phyloP scores from a whole-genome alignment of 2,329 filamentous ascomycete species.

The Colletotrichum sp. region DNA sequence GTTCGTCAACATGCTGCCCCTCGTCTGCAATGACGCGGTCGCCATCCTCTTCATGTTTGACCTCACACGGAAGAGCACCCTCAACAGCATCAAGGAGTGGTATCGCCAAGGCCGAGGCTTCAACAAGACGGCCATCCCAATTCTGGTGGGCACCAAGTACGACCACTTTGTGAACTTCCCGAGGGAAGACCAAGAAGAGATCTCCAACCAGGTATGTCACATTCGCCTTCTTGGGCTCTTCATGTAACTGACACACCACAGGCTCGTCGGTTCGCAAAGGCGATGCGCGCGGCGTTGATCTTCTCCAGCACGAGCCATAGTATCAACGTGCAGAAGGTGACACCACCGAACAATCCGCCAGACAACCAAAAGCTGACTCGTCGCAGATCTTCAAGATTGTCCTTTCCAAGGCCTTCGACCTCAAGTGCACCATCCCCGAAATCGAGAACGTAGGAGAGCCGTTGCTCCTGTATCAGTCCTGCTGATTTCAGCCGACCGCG shows the following conservation, averaged over 20 bases:
- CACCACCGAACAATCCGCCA: conserved; percentile 4
- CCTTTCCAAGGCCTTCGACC: conserved; percentile 95
- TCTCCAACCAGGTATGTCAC: conserved; percentile 81
- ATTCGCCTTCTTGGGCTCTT: neutral
- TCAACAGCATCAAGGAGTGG: conserved; percentile 99
- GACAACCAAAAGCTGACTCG: conserved; percentile 8
- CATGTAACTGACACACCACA: conserved; percentile 38
- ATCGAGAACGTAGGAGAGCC: conserved; percentile 98
- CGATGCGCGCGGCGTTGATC: conserved; percentile 96
- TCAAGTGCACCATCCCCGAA: conserved; percentile 98
- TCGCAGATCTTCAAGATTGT: conserved; percentile 98
- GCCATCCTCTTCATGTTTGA: conserved; percentile 99
- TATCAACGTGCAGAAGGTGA: conserved; percentile 97
- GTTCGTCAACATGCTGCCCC: conserved; percentile 98
- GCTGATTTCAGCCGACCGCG: conserved; percentile 30
- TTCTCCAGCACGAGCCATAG: conserved; percentile 99
- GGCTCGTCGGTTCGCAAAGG: conserved; percentile 95
- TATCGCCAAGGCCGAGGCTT: conserved; percentile 97
- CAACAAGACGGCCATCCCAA: conserved; percentile 99
- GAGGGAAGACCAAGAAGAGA: conserved; percentile 96
- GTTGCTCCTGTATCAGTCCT: conserved; percentile 84
- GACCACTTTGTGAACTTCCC: conserved; percentile 99
- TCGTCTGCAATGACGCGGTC: conserved; percentile 99
- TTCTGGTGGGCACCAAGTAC: conserved; percentile 96
- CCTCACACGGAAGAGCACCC: conserved; percentile 93